Conservation (phyloP, 2,329 filamentous ascomycete genomes). For the Alternaria rosae region DNA sequence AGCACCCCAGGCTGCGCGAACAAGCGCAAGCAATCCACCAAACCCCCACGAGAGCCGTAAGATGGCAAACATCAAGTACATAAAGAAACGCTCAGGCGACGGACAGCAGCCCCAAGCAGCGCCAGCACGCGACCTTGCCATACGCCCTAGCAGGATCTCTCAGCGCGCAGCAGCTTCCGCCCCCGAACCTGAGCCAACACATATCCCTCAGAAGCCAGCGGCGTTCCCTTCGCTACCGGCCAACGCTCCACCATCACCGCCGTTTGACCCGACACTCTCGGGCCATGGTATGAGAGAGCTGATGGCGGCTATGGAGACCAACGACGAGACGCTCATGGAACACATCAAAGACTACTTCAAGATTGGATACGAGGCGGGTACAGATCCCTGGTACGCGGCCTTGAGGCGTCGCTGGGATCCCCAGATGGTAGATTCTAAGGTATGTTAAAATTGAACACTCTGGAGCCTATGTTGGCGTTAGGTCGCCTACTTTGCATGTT, state of each 20-base stretch:
- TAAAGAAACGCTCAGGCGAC: not conserved
- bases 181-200: not conserved
- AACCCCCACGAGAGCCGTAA: not conserved
- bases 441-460: not conserved
- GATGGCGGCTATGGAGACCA: slow-evolving; percentile 2
- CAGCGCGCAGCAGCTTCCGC: not conserved
- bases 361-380: slow-evolving; percentile 8
- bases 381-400: slow-evolving; percentile 16
- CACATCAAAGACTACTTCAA: slow-evolving; percentile 8
- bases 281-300: slow-evolving; percentile 5
- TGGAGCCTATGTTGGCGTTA: not conserved
- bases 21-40: not conserved
- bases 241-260: not conserved
- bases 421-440: not conserved
- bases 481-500: not conserved
- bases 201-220: slow-evolving; percentile 2
- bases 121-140: not conserved
- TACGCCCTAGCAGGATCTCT: not conserved
- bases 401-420: slow-evolving; percentile 5
- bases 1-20: not conserved
- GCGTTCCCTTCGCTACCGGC: slow-evolving; percentile 13
- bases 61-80: slow-evolving; percentile 13
- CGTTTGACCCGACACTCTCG: not conserved
- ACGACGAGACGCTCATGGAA: not conserved
- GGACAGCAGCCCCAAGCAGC: not conserved